phyloP scores from a whole-genome alignment of 768 basidiomycete species.

The Suillus luteus region DNA sequence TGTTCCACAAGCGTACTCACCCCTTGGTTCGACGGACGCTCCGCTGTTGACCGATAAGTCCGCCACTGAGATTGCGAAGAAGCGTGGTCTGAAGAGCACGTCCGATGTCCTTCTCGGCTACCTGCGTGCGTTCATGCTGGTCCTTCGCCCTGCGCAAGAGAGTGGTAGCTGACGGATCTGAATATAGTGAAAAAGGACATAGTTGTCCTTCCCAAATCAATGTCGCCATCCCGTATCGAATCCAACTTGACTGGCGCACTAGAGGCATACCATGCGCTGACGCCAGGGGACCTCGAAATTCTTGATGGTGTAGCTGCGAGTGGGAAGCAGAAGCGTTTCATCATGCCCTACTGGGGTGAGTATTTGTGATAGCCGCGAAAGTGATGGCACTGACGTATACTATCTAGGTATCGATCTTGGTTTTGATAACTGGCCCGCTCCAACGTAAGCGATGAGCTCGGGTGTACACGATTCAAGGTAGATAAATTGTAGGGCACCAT shows the following conservation, averaged over 20 bases:
- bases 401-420: conserved; percentile 60
- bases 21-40: conserved; percentile 69
- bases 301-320: conserved; percentile 57
- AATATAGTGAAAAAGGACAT: conserved; percentile 61
- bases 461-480: not conserved
- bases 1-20: conserved; percentile 77
- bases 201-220: conserved; percentile 75
- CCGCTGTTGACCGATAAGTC: conserved; percentile 66
- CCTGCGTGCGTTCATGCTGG: conserved; percentile 44
- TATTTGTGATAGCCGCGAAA: conserved; percentile 19
- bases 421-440: conserved; percentile 59
- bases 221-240: conserved; percentile 67
- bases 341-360: conserved; percentile 72
- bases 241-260: conserved; percentile 59
- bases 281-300: conserved; percentile 49
- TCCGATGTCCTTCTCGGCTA: conserved; percentile 65
- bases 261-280: conserved; percentile 46
- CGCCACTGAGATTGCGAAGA: conserved; percentile 58
- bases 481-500: not conserved
- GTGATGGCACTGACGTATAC: conserved; percentile 16
- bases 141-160: conserved; percentile 3
- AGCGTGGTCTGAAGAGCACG: conserved; percentile 48
- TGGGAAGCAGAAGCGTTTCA: conserved; percentile 70
- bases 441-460: not conserved
- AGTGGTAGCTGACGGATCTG: conserved; percentile 2